phyloP scores from a whole-genome alignment of 306 rosid species.

The Inga laurina region DNA sequence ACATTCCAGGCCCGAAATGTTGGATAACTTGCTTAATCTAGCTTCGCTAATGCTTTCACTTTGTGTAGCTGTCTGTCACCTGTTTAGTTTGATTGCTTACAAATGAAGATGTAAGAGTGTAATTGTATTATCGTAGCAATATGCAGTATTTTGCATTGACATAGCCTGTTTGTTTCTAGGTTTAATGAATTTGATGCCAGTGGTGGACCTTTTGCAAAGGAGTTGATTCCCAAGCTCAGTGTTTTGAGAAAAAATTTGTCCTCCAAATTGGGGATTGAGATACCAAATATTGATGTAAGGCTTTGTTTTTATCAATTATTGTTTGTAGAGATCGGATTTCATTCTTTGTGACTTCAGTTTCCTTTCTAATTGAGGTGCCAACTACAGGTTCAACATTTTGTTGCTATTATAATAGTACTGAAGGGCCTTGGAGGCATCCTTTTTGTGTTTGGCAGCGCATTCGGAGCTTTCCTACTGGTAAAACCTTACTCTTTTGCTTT shows the following conservation, averaged over 20 bases:
- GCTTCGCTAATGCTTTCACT: background rate
- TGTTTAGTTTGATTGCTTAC: background rate
- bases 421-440: slow-evolving; percentile 87
- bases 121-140: slow-evolving; percentile 8
- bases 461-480: slow-evolving; percentile 84
- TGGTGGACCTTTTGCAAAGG: slow-evolving; percentile 81
- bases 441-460: slow-evolving; percentile 67
- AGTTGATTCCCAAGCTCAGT: slow-evolving; percentile 61
- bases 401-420: slow-evolving; percentile 49
- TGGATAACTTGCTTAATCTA: background rate
- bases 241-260: slow-evolving; percentile 50
- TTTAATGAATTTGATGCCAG: slow-evolving; percentile 74
- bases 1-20: slow-evolving; percentile 11
- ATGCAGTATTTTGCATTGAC: slow-evolving; percentile 30
- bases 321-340: slow-evolving; percentile 11
- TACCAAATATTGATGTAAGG: slow-evolving; percentile 71
- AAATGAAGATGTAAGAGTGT: background rate
- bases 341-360: background rate
- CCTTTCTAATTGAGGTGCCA: slow-evolving; percentile 34
- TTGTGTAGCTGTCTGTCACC: background rate
- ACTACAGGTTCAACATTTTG: slow-evolving; percentile 62
- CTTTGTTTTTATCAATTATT: slow-evolving; percentile 5
- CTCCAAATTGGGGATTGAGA: slow-evolving; percentile 51
- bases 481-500: slow-evolving; percentile 25
- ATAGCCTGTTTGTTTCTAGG: slow-evolving; percentile 42